Evolutionary conservation across 2,329 filamentous ascomycete genomes (phyloP).

Genomic region (Diplodia intermedia): DNA sequence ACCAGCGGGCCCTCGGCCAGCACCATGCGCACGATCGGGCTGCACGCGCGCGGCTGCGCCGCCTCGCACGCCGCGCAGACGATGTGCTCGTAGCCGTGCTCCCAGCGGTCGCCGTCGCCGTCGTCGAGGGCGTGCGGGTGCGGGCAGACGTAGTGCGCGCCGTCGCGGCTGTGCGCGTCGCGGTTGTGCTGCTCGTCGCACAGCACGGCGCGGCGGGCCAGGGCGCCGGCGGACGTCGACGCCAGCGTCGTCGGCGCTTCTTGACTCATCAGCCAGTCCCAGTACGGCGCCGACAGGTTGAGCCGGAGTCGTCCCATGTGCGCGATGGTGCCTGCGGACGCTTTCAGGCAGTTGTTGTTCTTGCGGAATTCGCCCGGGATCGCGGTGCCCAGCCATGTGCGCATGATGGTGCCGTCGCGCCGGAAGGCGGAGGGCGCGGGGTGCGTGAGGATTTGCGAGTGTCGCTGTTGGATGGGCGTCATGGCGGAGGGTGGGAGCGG

Average conservation of each 20-base stretch:
- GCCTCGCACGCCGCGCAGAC: constrained; percentile 1
- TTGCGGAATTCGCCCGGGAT: neutral
- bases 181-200: constrained; percentile 20
- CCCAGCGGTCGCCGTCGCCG: neutral
- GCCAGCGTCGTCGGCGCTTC: neutral
- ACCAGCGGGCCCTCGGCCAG: neutral
- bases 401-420: neutral
- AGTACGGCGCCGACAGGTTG: neutral
- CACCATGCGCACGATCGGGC: neutral
- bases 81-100: neutral
- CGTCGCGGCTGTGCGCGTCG: neutral
- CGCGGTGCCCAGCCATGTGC: neutral
- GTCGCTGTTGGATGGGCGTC: neutral
- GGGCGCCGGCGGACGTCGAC: neutral
- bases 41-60: neutral
- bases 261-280: neutral
- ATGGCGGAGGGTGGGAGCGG: neutral
- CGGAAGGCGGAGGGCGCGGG: neutral
- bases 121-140: neutral
- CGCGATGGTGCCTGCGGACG: neutral
- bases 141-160: neutral
- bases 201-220: neutral
- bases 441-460: neutral
- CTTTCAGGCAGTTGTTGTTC: constrained; percentile 1
- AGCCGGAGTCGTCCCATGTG: neutral